Conservation (phyloP, 2,329 filamentous ascomycete genomes). For the Ophiostoma sp. region DNA sequence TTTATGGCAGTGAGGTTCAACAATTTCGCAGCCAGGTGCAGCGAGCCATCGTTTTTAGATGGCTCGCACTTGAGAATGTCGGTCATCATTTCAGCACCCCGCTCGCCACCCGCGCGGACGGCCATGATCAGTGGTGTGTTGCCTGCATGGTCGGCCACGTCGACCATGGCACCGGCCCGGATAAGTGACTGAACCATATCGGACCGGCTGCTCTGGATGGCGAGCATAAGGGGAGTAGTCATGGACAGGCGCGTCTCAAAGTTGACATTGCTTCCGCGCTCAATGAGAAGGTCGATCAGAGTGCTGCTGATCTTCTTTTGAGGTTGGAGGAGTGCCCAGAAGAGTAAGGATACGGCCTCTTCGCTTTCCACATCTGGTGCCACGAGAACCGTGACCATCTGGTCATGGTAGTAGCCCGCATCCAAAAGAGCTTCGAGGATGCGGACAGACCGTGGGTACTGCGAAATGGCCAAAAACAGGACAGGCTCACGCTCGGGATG, state of each 20-base stretch:
- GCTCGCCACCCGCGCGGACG: conserved; percentile 54
- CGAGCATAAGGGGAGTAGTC: conserved; percentile 60
- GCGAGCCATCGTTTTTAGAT: conserved; percentile 62
- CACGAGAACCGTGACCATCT: conserved; percentile 47
- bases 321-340: conserved; percentile 63
- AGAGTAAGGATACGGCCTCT: conserved; percentile 55
- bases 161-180: conserved; percentile 59
- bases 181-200: conserved; percentile 60
- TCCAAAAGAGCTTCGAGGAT: conserved; percentile 57
- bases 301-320: conserved; percentile 62
- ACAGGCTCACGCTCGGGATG: conserved; percentile 48
- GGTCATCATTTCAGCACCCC: conserved; percentile 55
- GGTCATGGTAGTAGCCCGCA: conserved; percentile 61
- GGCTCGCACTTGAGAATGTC: conserved; percentile 57
- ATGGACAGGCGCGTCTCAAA: conserved; percentile 54
- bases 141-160: conserved; percentile 56
- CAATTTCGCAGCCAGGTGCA: conserved; percentile 64
- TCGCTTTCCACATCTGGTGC: conserved; percentile 50
- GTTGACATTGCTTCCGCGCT: conserved; percentile 57
- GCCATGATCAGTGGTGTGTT: conserved; percentile 63
- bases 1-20: conserved; percentile 59
- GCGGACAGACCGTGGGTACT: conserved; percentile 55
- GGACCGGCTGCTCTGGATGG: conserved; percentile 55
- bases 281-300: conserved; percentile 59
- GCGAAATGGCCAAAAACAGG: conserved; percentile 53